These are phyloP conservation scores for Phytopythium helicoides DNA, from an alignment of 352 stramenopile genomes.

Conservation along the genomic window DNA sequence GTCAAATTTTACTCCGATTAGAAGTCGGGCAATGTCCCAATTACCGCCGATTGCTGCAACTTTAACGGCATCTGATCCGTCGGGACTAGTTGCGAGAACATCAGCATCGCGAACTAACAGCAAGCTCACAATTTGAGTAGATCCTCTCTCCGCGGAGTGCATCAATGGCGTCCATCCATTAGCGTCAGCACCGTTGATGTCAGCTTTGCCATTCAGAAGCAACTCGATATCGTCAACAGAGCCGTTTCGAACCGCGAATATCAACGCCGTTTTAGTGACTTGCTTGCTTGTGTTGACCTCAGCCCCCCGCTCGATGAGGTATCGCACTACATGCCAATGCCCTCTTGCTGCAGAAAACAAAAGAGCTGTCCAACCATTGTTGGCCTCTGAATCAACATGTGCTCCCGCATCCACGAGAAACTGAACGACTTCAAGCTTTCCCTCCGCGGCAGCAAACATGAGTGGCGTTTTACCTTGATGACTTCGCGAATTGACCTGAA, in stretches of 20 bases:
- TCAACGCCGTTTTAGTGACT: background rate
- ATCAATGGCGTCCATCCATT: no score
- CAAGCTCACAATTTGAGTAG: no score
- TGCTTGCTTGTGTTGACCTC: background rate
- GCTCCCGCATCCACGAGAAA: constrained; percentile 1
- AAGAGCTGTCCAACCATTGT: background rate
- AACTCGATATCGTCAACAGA: background rate
- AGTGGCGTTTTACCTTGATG: background rate
- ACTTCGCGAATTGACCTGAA: background rate
- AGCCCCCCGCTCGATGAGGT: background rate
- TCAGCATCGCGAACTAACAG: no score
- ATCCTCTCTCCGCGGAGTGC: no score
- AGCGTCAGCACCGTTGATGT: background rate
- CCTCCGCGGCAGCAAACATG: background rate
- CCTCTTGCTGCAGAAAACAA: background rate
- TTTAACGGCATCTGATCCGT: no score
- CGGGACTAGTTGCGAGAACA: no score
- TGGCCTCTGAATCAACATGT: background rate
- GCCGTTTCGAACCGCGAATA: no score
- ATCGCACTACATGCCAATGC: background rate
- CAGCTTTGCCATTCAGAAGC: background rate
- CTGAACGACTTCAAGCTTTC: background rate
- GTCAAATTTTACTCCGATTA: no score
- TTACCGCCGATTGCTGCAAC: no score
- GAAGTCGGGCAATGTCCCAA: no score